Conservation (phyloP, 495 filamentous ascomycete species). For the Xeromyces bisporus region DNA sequence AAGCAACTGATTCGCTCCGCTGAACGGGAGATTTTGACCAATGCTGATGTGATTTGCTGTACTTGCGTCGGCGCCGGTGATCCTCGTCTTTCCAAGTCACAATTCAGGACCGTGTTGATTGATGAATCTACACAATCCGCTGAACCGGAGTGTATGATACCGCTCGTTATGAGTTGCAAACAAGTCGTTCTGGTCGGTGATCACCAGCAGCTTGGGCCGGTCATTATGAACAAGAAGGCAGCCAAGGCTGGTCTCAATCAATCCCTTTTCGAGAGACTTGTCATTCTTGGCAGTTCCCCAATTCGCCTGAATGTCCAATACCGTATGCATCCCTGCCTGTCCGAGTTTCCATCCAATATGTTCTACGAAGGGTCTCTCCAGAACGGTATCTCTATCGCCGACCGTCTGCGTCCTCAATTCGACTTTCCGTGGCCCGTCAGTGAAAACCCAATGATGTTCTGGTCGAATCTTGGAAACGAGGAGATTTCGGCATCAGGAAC, state of each 20-base stretch:
- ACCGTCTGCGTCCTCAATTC: constrained; percentile 79
- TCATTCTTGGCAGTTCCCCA: constrained; percentile 79
- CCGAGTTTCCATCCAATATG: constrained; percentile 98
- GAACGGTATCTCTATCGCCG: constrained; percentile 84
- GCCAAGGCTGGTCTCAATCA: constrained; percentile 96
- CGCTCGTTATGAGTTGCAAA: constrained; percentile 91
- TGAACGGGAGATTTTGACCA: constrained; percentile 87
- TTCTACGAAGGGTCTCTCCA: constrained; percentile 97
- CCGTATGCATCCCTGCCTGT: constrained; percentile 97
- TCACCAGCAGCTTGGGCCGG: constrained; percentile 93
- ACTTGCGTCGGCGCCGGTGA: constrained; percentile 97
- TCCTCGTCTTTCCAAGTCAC: constrained; percentile 84
- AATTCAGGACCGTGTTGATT: constrained; percentile 94
- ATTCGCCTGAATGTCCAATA: constrained; percentile 96
- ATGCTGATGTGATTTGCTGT: constrained; percentile 97
- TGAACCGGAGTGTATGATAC: constrained; percentile 98
- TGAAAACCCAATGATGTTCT: constrained; percentile 99
- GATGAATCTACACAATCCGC: constrained; percentile 99
- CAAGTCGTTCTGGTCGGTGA: constrained; percentile 96
- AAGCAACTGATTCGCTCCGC: constrained; percentile 86
- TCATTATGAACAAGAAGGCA: constrained; percentile 99
- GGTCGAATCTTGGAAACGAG: constrained; percentile 94
- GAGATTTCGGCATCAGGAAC: constrained; percentile 97
- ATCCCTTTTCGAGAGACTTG: constrained; percentile 90
- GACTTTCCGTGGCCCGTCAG: constrained; percentile 96